phyloP scores from a whole-genome alignment of 1,139 yeast species.

The Candida albicans region DNA sequence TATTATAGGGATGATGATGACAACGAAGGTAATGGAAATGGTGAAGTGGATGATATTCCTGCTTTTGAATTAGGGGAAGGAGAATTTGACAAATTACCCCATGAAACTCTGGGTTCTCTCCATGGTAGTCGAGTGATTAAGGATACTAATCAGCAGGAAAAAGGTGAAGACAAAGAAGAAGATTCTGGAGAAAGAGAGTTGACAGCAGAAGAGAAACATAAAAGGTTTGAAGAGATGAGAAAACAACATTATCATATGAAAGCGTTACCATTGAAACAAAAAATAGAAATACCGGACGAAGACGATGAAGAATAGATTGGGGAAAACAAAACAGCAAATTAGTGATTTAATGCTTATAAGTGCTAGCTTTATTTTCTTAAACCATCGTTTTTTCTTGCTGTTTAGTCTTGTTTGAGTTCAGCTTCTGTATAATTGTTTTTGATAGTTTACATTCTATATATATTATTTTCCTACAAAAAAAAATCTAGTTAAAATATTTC shows the following conservation, averaged over 20 bases:
- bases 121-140: slow-evolving; percentile 40
- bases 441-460: too few species aligned
- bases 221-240: slow-evolving; percentile 70
- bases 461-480: slow-evolving; percentile 8
- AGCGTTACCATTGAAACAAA: slow-evolving; percentile 51
- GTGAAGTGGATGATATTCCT: slow-evolving; percentile 27
- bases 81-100: slow-evolving; percentile 30
- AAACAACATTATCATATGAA: slow-evolving; percentile 76
- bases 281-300: slow-evolving; percentile 32
- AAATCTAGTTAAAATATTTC: slow-evolving; percentile 31
- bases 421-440: not conserved
- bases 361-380: too few species aligned
- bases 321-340: too few species aligned
- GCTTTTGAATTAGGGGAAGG: slow-evolving; percentile 47
- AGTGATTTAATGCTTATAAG: slow-evolving; percentile 1
- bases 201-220: slow-evolving; percentile 64
- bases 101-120: slow-evolving; percentile 21
- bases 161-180: slow-evolving; percentile 28
- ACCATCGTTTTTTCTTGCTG: not conserved
- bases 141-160: slow-evolving; percentile 19
- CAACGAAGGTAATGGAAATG: slow-evolving; percentile 34
- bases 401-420: too few species aligned
- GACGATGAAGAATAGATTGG: slow-evolving; percentile 8
- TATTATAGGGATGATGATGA: slow-evolving; percentile 78
- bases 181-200: slow-evolving; percentile 29